Evolutionary conservation across 2,329 filamentous ascomycete species (phyloP), one percentile per base, ranked within the genome.

Genomic region (Aspergillus novofumigatus): DNA sequence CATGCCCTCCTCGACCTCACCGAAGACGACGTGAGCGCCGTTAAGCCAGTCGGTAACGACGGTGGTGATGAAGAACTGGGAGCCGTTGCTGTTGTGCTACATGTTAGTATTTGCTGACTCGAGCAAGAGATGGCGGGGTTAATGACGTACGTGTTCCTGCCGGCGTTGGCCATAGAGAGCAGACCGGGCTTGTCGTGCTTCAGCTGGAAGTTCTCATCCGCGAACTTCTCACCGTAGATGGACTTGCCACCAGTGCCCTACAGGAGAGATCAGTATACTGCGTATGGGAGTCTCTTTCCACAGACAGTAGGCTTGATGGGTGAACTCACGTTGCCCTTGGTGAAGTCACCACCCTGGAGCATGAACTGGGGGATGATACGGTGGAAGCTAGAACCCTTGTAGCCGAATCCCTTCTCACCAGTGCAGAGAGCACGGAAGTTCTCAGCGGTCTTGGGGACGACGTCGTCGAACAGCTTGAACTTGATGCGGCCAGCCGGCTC

Each of bases 311-410:
- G 26, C 5, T 23, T n/a, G 26, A 3, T 20, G 8, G 2, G 5
- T 38, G 49, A 58, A 80, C 90, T 77, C 83, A 96, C 92, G 80
- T 95, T 94, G 74, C 87, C 86, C 74, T 89, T 89, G 79, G 91
- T 95, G 83, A 95, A 95, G 84, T 96, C 91, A 84, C 91, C 91
- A 76, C 91, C 92, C 85, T 96, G 92, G 69, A 96, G 88, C 92
- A 96, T 96, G 85, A 96, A 96, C 58, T 91, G 77, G 67, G 89
- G 89, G 78, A 96, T 96, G 78, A 96, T 88, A 70, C 92, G 91
- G 85, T 96, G 91, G 88, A 96, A 96, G 66, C 84, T 82, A 68
- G 90, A 94, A 73, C 85, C 86, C 76, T 85, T 78, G 84, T 95
- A 96, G 69, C 91, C 90, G 77, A 89, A 87, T 72, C 90, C 90